Conservation (phyloP, 257 asterid species). For the Schizonepeta tenuifolia region DNA sequence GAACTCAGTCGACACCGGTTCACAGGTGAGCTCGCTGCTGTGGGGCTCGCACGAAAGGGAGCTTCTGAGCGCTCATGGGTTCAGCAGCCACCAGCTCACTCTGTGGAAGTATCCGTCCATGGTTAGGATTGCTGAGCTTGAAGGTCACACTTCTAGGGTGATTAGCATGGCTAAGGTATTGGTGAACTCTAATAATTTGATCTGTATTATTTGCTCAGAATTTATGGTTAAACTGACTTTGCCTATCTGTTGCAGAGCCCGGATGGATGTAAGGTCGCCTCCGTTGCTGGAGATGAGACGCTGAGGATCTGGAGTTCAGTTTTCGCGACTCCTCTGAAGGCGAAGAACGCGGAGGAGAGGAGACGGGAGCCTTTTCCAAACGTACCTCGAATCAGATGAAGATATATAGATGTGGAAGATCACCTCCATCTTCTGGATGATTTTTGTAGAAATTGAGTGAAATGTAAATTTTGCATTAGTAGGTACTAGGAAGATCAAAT, state of each 20-base stretch:
- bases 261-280: conserved; percentile 47
- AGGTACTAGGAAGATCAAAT: no score
- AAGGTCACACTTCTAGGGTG: conserved; percentile 49
- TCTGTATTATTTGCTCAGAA: neutral
- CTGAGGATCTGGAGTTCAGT: conserved; percentile 45
- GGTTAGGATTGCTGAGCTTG: conserved; percentile 55
- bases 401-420: neutral
- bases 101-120: conserved; percentile 67
- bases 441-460: neutral
- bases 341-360: conserved; percentile 20
- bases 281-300: conserved; percentile 51
- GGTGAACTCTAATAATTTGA: neutral
- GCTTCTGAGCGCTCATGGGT: conserved; percentile 54
- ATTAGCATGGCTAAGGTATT: conserved; percentile 45
- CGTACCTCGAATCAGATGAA: conserved; percentile 43
- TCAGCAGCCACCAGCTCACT: conserved; percentile 44
- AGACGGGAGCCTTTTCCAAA: conserved; percentile 44
- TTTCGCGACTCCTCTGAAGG: conserved; percentile 38
- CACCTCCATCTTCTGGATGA: neutral
- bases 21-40: conserved; percentile 52
- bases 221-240: neutral
- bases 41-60: conserved; percentile 55
- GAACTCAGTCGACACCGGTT: conserved; percentile 49
- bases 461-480: neutral
- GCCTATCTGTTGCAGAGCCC: conserved; percentile 44